phyloP scores from a whole-genome alignment of 495 filamentous ascomycete genomes.

The Hypomontagnella monticulosa region DNA sequence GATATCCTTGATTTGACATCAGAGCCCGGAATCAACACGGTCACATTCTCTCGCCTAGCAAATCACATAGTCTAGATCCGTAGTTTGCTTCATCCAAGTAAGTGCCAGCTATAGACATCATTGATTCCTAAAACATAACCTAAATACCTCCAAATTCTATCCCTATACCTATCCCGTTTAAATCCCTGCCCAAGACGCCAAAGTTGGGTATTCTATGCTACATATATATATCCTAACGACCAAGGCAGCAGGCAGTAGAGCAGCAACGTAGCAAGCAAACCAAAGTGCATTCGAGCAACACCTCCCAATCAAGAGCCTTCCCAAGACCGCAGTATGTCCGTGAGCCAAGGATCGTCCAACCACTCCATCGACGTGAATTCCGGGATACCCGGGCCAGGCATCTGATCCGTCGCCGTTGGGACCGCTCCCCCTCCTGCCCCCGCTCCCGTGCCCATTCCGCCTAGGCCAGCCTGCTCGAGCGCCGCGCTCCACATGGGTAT shows the following conservation, averaged over 20 bases:
- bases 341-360: constrained; percentile 36
- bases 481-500: constrained; percentile 31
- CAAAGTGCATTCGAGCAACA: background rate
- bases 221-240: background rate
- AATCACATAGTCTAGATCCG: too few relatives aligned
- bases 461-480: constrained; percentile 28
- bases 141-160: background rate
- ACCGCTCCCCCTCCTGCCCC: background rate
- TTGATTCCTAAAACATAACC: too few relatives aligned
- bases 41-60: too few relatives aligned
- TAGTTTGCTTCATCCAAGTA: too few relatives aligned
- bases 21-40: too few relatives aligned
- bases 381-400: background rate
- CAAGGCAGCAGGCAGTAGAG: background rate
- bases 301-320: constrained; percentile 5
- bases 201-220: constrained; percentile 27
- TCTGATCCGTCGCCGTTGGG: background rate
- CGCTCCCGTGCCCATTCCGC: background rate
- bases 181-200: constrained; percentile 12
- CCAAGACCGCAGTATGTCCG: constrained; percentile 36
- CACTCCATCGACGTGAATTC: constrained; percentile 35
- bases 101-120: too few relatives aligned
- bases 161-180: background rate
- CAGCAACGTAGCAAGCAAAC: background rate
- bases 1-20: too few relatives aligned